These are phyloP conservation scores for Arthroderma uncinatum DNA, from an alignment of 2,329 filamentous ascomycete genomes.

Conservation along the genomic window DNA sequence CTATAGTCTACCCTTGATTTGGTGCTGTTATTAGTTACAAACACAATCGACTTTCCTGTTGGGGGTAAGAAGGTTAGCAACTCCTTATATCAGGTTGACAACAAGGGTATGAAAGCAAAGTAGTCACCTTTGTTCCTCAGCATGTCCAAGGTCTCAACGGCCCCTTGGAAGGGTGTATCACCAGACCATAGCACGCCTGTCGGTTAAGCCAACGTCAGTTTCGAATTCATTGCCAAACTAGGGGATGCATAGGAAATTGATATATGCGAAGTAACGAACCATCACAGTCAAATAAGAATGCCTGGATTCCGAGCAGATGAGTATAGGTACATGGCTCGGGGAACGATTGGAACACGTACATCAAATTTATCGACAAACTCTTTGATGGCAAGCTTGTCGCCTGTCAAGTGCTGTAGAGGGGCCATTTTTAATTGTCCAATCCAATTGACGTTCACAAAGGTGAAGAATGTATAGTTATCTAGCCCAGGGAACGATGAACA, in stretches of 20 bases:
- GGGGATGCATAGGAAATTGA: conserved; percentile 7
- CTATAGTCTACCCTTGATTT: conserved; percentile 89
- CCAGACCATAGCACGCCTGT: conserved; percentile 94
- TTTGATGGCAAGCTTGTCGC: conserved; percentile 63
- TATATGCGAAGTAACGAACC: conserved; percentile 44
- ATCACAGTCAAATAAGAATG: conserved; percentile 95
- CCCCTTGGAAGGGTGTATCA: conserved; percentile 74
- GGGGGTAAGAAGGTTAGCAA: background rate
- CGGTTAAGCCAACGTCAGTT: too few species aligned
- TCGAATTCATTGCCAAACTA: conserved; percentile 3
- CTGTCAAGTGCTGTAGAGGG: conserved; percentile 56
- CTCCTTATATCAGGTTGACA: background rate
- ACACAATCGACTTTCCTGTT: conserved; percentile 78
- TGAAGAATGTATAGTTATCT: background rate
- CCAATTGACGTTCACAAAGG: background rate
- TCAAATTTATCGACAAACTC: conserved; percentile 86
- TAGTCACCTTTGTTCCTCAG: conserved; percentile 63
- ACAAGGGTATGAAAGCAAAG: background rate
- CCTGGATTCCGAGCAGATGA: conserved; percentile 38
- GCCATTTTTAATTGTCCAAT: background rate
- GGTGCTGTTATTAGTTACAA: conserved; percentile 98
- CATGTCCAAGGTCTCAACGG: conserved; percentile 74
- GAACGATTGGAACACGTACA: conserved; percentile 45
- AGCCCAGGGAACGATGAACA: too few species aligned
- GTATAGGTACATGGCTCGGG: background rate